Base-by-base conservation (phyloP, 805 yeast species). In the Monosporozyma yasuniensis region DNA sequence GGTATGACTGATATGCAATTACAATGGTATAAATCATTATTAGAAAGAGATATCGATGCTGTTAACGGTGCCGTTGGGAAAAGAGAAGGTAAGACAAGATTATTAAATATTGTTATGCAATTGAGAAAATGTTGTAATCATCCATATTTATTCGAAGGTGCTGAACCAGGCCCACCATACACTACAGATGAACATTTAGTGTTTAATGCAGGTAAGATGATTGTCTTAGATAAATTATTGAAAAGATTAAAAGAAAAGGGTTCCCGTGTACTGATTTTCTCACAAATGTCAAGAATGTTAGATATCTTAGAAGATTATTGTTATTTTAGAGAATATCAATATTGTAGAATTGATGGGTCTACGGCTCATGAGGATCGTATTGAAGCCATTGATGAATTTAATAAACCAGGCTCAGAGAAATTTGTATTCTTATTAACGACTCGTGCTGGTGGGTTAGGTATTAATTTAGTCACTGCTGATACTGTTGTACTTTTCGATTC, bases 121-220 rank as follows among this genome's bases (percentile, higher is more conserved):
- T 73, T 90, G 55, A 76, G 97, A 61, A 91, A 91, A 66, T 91
- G 97, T 66, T 91, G 98, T 65, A 91, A 91, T 65, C 99, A 91
- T 68, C 98, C 98, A 0, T 91, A 91, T 66, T 70, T 91, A 47
- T 91, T 91, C 61, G 97, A 91, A 65, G 97, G 98, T 12, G 98
- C 98, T 1, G 98, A 90, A 66, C 97, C 97, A 0, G 97, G 97
- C 7, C 98, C 97, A 1, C 97, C 97, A 0, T 91, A 75, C 62
- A 90, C 97, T 1, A 90, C 95, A 0, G 97, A 89, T 66, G 96
- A 90, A 65, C 97, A 91, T 68, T 74, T 90, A 54, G 83, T 90
- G n/a, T 81, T 59, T 71, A 90, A 90, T 64, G 77, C 95, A 6
- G 96, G 96, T 27, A 90, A 90, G 64, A 85, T 90, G 90, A 75